Conservation (phyloP, 257 asterid species). For the Solanum stenotomum region DNA sequence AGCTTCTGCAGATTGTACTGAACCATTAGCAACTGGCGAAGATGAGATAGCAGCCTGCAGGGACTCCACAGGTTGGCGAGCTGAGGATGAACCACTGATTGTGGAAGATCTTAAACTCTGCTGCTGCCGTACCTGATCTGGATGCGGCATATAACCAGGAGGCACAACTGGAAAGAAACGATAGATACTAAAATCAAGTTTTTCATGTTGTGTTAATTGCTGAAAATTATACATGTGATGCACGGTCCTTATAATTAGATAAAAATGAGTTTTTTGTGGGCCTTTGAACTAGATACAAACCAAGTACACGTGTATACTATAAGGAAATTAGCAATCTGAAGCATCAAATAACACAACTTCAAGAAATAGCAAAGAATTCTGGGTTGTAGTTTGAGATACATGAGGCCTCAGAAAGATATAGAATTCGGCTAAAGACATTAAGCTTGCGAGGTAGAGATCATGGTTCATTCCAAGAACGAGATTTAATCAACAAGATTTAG, state of each 20-base stretch:
- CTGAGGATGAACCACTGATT: background rate
- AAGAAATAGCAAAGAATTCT: background rate
- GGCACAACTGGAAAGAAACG: slow-evolving; percentile 7
- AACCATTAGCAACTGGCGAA: background rate
- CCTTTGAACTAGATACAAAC: background rate
- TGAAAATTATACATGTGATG: background rate
- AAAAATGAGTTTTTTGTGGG: background rate
- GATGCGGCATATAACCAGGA: background rate
- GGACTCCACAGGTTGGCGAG: background rate
- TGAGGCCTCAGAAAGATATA: background rate
- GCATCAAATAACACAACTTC: background rate
- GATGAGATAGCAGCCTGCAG: background rate
- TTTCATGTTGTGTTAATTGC: background rate
- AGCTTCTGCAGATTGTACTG: background rate
- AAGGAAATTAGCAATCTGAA: background rate
- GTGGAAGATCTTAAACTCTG: background rate
- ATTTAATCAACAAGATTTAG: background rate
- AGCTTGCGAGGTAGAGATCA: background rate
- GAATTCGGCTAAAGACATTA: background rate
- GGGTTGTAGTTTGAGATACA: background rate
- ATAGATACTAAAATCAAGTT: background rate
- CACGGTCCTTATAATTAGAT: background rate
- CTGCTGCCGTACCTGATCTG: background rate
- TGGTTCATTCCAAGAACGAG: background rate
- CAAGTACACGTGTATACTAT: background rate